Conservation (phyloP, 1,284 basidiomycete species). For the Leccinum fuscescens region DNA sequence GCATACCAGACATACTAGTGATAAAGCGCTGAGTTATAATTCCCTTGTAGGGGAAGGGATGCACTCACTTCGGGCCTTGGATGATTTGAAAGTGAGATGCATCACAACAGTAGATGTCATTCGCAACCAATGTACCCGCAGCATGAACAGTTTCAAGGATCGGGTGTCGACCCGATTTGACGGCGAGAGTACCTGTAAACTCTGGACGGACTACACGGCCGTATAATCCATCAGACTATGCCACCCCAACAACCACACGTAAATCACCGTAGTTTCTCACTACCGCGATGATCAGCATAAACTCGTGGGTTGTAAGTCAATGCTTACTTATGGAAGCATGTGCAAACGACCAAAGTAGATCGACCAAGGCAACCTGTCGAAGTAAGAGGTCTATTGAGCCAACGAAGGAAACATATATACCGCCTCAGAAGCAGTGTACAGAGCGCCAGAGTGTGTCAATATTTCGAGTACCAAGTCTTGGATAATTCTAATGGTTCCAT, state of each 20-base stretch:
- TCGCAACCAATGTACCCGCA: conserved; percentile 72
- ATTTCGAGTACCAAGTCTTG: conserved; percentile 67
- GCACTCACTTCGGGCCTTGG: conserved; percentile 80
- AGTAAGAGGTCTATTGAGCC: neutral
- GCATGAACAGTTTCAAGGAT: conserved; percentile 76
- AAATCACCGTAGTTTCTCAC: conserved; percentile 69
- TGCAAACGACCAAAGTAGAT: conserved; percentile 86
- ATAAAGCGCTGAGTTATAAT: neutral
- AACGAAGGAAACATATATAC: conserved; percentile 38
- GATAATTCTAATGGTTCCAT: conserved; percentile 55
- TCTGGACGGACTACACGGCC: conserved; percentile 72
- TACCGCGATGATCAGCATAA: conserved; percentile 27
- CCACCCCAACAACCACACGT: conserved; percentile 4
- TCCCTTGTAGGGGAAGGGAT: neutral
- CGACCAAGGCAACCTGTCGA: conserved; percentile 71
- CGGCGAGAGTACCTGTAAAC: conserved; percentile 81
- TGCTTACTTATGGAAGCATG: conserved; percentile 71
- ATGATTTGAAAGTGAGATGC: conserved; percentile 85
- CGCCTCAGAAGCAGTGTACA: conserved; percentile 90
- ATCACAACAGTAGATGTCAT: conserved; percentile 84
- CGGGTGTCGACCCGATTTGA: conserved; percentile 84
- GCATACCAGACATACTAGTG: conserved; percentile 76
- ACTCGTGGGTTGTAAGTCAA: neutral
- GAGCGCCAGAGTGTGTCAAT: conserved; percentile 61
- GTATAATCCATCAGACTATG: neutral